Percentiles rank a stretch among this genome's conserved stretches.
Evolutionary conservation across 257 asterid species (phyloP).

Genomic region (Galeopsis tetrahit): DNA sequence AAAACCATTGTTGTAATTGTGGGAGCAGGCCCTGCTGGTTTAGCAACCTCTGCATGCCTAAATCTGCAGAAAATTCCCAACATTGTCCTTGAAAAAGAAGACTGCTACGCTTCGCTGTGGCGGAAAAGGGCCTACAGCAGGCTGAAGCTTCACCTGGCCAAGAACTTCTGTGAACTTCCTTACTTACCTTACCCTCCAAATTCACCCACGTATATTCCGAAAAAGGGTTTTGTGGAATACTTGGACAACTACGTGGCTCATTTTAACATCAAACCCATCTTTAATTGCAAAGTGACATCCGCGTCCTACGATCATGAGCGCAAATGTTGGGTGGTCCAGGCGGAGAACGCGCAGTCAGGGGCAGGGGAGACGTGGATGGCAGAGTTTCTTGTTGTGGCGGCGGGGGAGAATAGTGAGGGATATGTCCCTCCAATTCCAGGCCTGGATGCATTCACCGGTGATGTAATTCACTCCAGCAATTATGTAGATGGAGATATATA

Average conservation of each 20-base stretch:
- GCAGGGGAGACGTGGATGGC: constrained; percentile 33
- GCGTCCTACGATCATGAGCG: constrained; percentile 28
- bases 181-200: constrained; percentile 43
- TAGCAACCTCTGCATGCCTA: constrained; percentile 63
- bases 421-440: constrained; percentile 45
- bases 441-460: constrained; percentile 42
- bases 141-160: constrained; percentile 59
- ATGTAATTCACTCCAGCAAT: constrained; percentile 44
- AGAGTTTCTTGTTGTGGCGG: constrained; percentile 53
- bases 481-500: constrained; percentile 40
- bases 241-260: constrained; percentile 43
- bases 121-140: constrained; percentile 55
- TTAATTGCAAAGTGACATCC: constrained; percentile 22
- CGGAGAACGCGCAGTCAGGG: constrained; percentile 2
- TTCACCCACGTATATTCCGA: constrained; percentile 50
- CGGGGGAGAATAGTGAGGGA: constrained; percentile 55
- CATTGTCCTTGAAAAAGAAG: constrained; percentile 62
- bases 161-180: constrained; percentile 61
- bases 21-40: constrained; percentile 72
- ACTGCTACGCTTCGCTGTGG: constrained; percentile 65
- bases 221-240: constrained; percentile 41
- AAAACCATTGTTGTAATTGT: constrained; percentile 44
- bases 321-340: constrained; percentile 43
- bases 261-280: constrained; percentile 37
- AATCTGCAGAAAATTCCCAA: constrained; percentile 42